A percentile compares a stretch with the other conserved stretches of the same genome.
Evolutionary conservation across 805 yeast genomes (phyloP).

Genomic region (Saccharomyces paradoxus): DNA sequence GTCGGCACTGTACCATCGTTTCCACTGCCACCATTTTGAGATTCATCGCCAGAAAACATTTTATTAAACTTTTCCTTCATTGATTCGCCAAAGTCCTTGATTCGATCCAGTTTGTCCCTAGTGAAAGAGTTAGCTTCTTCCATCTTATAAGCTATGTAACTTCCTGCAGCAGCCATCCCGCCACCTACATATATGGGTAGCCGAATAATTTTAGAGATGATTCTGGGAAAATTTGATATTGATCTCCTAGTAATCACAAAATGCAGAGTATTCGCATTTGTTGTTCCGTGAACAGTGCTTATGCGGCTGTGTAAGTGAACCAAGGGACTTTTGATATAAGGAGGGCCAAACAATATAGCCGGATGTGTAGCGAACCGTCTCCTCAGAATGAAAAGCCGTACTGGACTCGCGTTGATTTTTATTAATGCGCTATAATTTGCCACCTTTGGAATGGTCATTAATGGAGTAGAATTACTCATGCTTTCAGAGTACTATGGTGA

Average conservation of each 20-base stretch:
- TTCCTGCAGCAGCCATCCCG: conserved; percentile 88
- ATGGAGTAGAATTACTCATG: neutral
- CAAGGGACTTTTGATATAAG: neutral
- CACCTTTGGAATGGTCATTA: neutral
- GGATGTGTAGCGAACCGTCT: neutral
- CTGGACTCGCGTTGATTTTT: neutral
- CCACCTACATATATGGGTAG: conserved; percentile 83
- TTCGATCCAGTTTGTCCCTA: conserved; percentile 51
- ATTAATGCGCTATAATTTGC: neutral
- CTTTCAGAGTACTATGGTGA: neutral
- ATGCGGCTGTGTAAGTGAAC: neutral
- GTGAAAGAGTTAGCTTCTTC: conserved; percentile 76
- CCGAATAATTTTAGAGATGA: conserved; percentile 46
- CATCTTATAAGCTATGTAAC: conserved; percentile 84
- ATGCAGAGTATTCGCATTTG: neutral
- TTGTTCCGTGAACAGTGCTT: neutral
- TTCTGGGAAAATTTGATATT: conserved; percentile 39
- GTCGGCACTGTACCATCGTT: conserved; percentile 25
- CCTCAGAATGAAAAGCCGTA: neutral
- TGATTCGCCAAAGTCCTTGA: conserved; percentile 55
- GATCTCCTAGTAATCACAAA: conserved; percentile 17
- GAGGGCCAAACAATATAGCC: neutral
- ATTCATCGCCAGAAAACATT: conserved; percentile 35
- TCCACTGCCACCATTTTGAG: conserved; percentile 53
- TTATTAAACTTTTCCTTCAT: conserved; percentile 36